Conservation (phyloP, 257 asterid species). For the Nyctanthes arbortristis region DNA sequence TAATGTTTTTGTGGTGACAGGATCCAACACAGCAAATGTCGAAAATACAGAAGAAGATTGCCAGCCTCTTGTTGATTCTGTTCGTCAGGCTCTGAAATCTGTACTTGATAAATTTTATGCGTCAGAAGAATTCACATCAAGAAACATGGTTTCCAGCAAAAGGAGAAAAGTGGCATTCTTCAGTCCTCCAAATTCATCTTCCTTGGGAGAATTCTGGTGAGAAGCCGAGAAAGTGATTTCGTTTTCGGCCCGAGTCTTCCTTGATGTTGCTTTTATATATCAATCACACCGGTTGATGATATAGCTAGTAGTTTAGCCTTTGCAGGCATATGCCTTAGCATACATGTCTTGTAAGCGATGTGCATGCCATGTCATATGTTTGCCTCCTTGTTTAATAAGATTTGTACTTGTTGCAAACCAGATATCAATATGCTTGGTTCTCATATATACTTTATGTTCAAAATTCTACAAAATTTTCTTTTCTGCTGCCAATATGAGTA, state of each 20-base stretch:
- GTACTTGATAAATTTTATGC: slow-evolving; percentile 85
- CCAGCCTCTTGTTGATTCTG: slow-evolving; percentile 42
- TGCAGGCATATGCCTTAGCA: slow-evolving; percentile 67
- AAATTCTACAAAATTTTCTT: background rate
- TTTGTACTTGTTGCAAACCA: slow-evolving; percentile 7
- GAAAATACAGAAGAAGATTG: slow-evolving; percentile 32
- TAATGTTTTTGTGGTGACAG: slow-evolving; percentile 56
- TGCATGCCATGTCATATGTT: slow-evolving; percentile 76
- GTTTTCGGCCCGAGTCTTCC: background rate
- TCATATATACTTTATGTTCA: too few relatives aligned
- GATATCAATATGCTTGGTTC: background rate
- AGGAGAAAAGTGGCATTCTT: slow-evolving; percentile 63
- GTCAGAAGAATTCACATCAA: slow-evolving; percentile 68
- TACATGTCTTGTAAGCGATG: slow-evolving; percentile 53
- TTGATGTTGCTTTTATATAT: slow-evolving; percentile 15
- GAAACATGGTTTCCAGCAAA: slow-evolving; percentile 54
- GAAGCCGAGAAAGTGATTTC: slow-evolving; percentile 34
- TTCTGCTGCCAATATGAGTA: too few relatives aligned
- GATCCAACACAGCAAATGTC: slow-evolving; percentile 22
- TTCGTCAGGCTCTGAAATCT: slow-evolving; percentile 56
- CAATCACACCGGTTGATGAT: background rate
- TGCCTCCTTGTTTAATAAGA: slow-evolving; percentile 22
- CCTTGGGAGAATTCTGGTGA: slow-evolving; percentile 62
- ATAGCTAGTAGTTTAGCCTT: slow-evolving; percentile 11
- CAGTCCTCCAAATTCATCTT: slow-evolving; percentile 44